Base-by-base conservation (phyloP, 352 stramenopile genomes). In the Pythium diclinum region DNA sequence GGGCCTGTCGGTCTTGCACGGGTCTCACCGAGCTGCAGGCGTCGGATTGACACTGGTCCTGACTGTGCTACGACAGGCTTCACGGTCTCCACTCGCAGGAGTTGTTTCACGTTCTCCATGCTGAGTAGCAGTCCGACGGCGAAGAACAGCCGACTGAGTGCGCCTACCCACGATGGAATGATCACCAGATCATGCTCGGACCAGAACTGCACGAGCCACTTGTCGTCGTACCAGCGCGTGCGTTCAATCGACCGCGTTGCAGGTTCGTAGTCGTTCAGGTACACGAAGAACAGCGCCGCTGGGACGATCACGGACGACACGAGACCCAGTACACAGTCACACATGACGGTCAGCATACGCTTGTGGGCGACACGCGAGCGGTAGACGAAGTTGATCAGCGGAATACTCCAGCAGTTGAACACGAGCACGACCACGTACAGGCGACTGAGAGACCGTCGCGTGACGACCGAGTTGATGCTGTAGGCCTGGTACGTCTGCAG, bases 151-250 rank as follows among this genome's bases (percentile, higher is more conserved):
- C 40, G 40, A 13, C 40, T 46, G 4, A 59, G 9, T 16, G 32
- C 53, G 25, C 52, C 40, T 3, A 61, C 21, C 55, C 55, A 61
- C 9, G 55, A 61, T 3, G n/a, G 11, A 23, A 52, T 52, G 2
- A 61, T 10, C 3, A 61, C 36, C 6, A 61, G 8, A 19, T 61
- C 21, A 23, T 61, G 40, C 40, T 61, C 55, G 16, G 36, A 53
- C 55, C 55, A 61, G 21, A 52, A 9, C 21, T 52, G 34, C 25
- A 61, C 55, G 36, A 61, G 55, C 55, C 55, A 61, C 10, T n/a
- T 10, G 25, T 61, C 55, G 19, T 61, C 55, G 36, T 61, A 61
- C 55, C 55, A 61, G 3, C 55, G 55, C 13, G 36, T 53, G 40
- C 55, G 55, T 23, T 49, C 40, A 34, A 61, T 40, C 3, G 34